These are phyloP conservation scores for Candida xiaguanensis DNA, from an alignment of 805 yeast species.

Conservation along the genomic window DNA sequence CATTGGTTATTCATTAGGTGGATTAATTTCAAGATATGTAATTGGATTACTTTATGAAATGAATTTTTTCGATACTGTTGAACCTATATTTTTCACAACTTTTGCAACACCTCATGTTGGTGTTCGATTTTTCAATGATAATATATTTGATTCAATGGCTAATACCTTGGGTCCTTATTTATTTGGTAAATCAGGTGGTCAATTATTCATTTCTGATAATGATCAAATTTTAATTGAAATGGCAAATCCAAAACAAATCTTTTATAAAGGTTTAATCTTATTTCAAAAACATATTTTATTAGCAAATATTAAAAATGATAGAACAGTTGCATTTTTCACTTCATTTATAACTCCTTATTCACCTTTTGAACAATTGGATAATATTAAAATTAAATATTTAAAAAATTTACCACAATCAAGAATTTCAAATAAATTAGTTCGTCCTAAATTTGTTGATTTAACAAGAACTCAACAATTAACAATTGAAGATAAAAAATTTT, in stretches of 20 bases:
- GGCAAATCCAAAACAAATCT: slow-evolving; percentile 51
- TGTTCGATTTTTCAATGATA: slow-evolving; percentile 31
- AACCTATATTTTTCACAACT: slow-evolving; percentile 37
- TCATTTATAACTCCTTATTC: slow-evolving; percentile 68
- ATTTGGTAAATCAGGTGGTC: slow-evolving; percentile 35
- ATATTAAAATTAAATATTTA: slow-evolving; percentile 45
- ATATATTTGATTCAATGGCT: slow-evolving; percentile 28
- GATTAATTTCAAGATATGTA: slow-evolving; percentile 75
- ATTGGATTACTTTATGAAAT: slow-evolving; percentile 50
- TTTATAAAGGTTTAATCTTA: slow-evolving; percentile 48
- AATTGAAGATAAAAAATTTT: slow-evolving; percentile 3
- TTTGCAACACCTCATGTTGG: slow-evolving; percentile 47
- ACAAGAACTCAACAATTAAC: slow-evolving; percentile 19
- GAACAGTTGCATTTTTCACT: slow-evolving; percentile 86
- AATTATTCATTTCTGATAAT: slow-evolving; percentile 35
- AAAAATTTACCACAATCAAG: slow-evolving; percentile 40
- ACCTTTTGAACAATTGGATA: slow-evolving; percentile 64
- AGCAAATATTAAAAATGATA: slow-evolving; percentile 77
- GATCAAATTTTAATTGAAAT: slow-evolving; percentile 46
- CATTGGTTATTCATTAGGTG: slow-evolving; percentile 89
- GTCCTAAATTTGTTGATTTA: slow-evolving; percentile 54
- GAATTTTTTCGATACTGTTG: slow-evolving; percentile 31
- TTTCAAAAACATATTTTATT: slow-evolving; percentile 59
- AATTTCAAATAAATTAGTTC: slow-evolving; percentile 34
- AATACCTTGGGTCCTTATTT: slow-evolving; percentile 30